These are phyloP conservation scores for Suhomyces sp. DNA, from an alignment of 805 yeast species.

Conservation along the genomic window DNA sequence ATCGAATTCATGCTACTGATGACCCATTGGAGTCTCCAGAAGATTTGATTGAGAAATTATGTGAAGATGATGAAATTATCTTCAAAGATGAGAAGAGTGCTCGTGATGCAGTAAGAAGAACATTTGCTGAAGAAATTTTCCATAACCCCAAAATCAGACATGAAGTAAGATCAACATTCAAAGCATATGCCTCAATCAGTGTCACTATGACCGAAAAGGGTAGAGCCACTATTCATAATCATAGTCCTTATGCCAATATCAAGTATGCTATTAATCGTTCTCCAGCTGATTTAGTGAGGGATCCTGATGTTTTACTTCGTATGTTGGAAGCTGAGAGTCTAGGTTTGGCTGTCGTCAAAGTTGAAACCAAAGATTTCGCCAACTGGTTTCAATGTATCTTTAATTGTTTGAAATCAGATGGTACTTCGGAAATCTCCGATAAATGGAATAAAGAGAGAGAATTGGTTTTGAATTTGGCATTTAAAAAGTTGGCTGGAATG, in stretches of 20 bases:
- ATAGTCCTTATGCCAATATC: conserved; percentile 82
- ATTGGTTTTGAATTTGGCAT: conserved; percentile 61
- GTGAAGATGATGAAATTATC: conserved; percentile 47
- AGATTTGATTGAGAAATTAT: conserved; percentile 50
- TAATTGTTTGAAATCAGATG: conserved; percentile 67
- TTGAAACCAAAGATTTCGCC: conserved; percentile 49
- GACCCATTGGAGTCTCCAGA: conserved; percentile 64
- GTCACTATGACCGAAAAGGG: conserved; percentile 78
- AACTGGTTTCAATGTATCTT: conserved; percentile 44
- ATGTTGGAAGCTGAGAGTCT: conserved; percentile 89
- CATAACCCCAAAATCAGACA: conserved; percentile 79
- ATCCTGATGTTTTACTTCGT: conserved; percentile 81
- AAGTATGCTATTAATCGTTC: conserved; percentile 86
- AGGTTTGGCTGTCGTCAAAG: conserved; percentile 67
- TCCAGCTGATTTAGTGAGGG: conserved; percentile 65
- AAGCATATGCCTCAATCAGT: conserved; percentile 64
- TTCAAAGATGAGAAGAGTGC: conserved; percentile 63
- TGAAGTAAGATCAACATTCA: conserved; percentile 62
- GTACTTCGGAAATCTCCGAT: conserved; percentile 69
- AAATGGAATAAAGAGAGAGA: conserved; percentile 83
- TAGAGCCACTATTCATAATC: conserved; percentile 66
- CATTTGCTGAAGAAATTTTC: conserved; percentile 75
- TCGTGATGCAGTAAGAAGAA: conserved; percentile 67
- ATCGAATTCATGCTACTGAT: conserved; percentile 67
- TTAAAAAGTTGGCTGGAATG: conserved; percentile 64